phyloP scores from a whole-genome alignment of 306 rosid genomes.

The Vigna radiata region DNA sequence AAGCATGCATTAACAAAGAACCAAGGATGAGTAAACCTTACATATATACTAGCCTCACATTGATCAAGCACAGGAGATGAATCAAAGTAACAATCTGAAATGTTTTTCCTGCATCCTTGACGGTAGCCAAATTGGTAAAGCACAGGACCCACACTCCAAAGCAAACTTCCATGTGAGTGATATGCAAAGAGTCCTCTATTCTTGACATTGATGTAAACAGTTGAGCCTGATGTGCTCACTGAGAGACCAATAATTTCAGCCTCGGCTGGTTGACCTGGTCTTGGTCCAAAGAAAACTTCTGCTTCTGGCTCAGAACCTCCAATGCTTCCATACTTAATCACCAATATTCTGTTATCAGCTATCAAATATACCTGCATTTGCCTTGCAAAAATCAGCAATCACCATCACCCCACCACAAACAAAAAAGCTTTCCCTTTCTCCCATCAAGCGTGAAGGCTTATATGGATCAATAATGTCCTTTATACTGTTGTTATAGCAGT shows the following conservation, averaged over 20 bases:
- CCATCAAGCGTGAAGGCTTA: neutral
- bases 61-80: constrained; percentile 78
- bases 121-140: constrained; percentile 66
- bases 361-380: constrained; percentile 71
- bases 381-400: constrained; percentile 13
- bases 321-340: constrained; percentile 55
- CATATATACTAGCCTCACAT: constrained; percentile 82
- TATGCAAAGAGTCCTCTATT: constrained; percentile 76
- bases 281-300: constrained; percentile 58
- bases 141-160: constrained; percentile 83
- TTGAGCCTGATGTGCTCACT: constrained; percentile 64
- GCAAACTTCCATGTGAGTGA: constrained; percentile 48
- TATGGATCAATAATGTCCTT: neutral
- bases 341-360: constrained; percentile 70
- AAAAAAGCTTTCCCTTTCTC: neutral
- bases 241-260: constrained; percentile 71
- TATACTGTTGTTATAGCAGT: neutral
- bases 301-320: constrained; percentile 52
- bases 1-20: neutral
- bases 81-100: constrained; percentile 61
- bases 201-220: constrained; percentile 58
- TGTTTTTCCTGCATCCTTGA: constrained; percentile 74
- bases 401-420: neutral
- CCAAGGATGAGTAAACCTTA: constrained; percentile 54
- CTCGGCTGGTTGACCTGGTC: constrained; percentile 51